Evolutionary conservation across 106 monocot genomes (phyloP).

Genomic region (Dioscorea dumetorum): DNA sequence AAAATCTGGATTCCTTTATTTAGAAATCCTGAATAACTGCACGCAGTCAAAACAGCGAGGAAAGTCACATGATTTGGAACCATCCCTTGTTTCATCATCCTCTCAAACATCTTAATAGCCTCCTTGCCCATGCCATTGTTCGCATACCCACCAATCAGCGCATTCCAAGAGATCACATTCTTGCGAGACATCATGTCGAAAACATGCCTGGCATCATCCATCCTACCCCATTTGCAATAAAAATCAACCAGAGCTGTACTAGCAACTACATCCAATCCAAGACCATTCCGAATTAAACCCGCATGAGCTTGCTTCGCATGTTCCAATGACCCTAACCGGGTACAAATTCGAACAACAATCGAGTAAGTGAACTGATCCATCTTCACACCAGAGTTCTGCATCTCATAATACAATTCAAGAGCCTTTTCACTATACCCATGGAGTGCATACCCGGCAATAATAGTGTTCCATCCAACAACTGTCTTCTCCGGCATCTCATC

Average conservation of each 20-base stretch:
- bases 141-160: slow-evolving; percentile 77
- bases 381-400: slow-evolving; percentile 36
- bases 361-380: slow-evolving; percentile 95
- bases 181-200: slow-evolving; percentile 76
- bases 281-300: slow-evolving; percentile 59
- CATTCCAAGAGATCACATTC: slow-evolving; percentile 92
- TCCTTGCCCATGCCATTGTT: slow-evolving; percentile 63
- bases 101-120: slow-evolving; percentile 61
- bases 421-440: slow-evolving; percentile 76
- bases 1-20: slow-evolving; percentile 68
- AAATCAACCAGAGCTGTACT: slow-evolving; percentile 78
- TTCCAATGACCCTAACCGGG: slow-evolving; percentile 65
- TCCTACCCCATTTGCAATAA: slow-evolving; percentile 89
- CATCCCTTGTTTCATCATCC: slow-evolving; percentile 50
- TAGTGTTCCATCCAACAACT: slow-evolving; percentile 73
- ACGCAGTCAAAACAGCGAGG: slow-evolving; percentile 73
- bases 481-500: slow-evolving; percentile 66
- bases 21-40: slow-evolving; percentile 57
- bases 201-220: slow-evolving; percentile 72
- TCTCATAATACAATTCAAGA: slow-evolving; percentile 68
- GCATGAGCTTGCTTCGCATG: slow-evolving; percentile 88
- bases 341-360: slow-evolving; percentile 60
- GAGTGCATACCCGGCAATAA: slow-evolving; percentile 73
- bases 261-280: slow-evolving; percentile 49
- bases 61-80: slow-evolving; percentile 80